Percentiles rank a stretch among this genome's conserved stretches.
These are phyloP conservation scores for Pestalotiopsis sp. DNA, from an alignment of 2,329 filamentous ascomycete genomes.

Conservation along the genomic window DNA sequence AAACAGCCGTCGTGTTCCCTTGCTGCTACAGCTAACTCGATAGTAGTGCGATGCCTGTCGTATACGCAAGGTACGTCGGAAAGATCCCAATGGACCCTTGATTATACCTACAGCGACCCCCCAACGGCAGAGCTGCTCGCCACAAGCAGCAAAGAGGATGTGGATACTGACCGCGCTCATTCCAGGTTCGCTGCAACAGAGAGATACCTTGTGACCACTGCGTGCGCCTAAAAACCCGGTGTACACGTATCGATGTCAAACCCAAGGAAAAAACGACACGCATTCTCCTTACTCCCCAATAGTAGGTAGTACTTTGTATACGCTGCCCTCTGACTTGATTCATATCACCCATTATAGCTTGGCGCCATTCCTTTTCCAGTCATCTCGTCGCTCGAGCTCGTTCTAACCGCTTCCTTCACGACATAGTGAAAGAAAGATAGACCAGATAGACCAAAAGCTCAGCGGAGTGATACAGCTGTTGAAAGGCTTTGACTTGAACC, in stretches of 20 bases:
- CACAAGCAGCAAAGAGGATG: not conserved
- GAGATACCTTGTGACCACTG: constrained; percentile 14
- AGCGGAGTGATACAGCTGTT: constrained; percentile 21
- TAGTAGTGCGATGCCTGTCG: not conserved
- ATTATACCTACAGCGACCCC: no score
- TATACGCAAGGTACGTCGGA: not conserved
- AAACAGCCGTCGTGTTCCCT: not conserved
- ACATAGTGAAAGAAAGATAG: constrained; percentile 27
- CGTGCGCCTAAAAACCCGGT: constrained; percentile 8
- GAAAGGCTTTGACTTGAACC: not conserved
- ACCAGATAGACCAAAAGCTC: constrained; percentile 32
- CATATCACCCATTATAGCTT: not conserved
- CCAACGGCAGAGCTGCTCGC: not conserved
- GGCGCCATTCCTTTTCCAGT: not conserved
- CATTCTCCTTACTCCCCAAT: constrained; percentile 14
- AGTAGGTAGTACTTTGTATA: constrained; percentile 10
- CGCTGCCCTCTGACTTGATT: not conserved
- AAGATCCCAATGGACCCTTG: not conserved
- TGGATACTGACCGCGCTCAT: not conserved
- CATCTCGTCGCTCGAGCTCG: not conserved
- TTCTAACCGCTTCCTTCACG: not conserved
- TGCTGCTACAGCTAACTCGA: not conserved
- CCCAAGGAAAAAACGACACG: constrained; percentile 10
- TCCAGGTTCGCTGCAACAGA: constrained; percentile 15
- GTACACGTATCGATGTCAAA: constrained; percentile 6